Percentiles rank a stretch among this genome's conserved stretches.
phyloP scores from a whole-genome alignment of 2,329 filamentous ascomycete species.

The Aphanocladium album region DNA sequence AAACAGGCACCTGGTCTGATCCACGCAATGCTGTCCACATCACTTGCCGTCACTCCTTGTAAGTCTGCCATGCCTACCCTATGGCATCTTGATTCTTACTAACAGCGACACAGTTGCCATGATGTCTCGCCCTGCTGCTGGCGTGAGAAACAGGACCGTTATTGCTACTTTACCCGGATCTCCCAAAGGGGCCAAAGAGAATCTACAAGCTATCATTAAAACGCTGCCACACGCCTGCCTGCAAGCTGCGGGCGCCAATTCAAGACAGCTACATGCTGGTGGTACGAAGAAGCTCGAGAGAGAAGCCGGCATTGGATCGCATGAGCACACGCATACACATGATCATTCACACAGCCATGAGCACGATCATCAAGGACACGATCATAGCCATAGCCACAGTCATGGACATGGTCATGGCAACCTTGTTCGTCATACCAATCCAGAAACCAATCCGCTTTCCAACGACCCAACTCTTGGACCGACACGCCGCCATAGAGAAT shows the following conservation, averaged over 20 bases:
- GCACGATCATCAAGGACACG: slow-evolving; percentile 28
- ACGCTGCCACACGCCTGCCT: slow-evolving; percentile 93
- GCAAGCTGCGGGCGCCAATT: slow-evolving; percentile 80
- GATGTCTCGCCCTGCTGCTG: slow-evolving; percentile 92
- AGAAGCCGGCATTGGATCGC: slow-evolving; percentile 61
- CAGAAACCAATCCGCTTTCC: slow-evolving; percentile 51
- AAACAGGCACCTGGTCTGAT: slow-evolving; percentile 84
- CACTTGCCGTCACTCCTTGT: slow-evolving; percentile 85
- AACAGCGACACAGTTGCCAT: slow-evolving; percentile 66
- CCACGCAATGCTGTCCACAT: slow-evolving; percentile 90
- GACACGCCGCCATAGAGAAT: slow-evolving; percentile 72
- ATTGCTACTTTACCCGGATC: slow-evolving; percentile 90
- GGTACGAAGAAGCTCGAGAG: slow-evolving; percentile 79
- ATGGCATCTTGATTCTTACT: slow-evolving; percentile 17
- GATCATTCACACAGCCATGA: slow-evolving; percentile 16
- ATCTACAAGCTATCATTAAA: slow-evolving; percentile 81
- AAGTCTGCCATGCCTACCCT: slow-evolving; percentile 33
- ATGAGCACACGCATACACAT: slow-evolving; percentile 21
- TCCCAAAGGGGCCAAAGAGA: slow-evolving; percentile 91
- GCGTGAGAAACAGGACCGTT: slow-evolving; percentile 73
- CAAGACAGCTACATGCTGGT: slow-evolving; percentile 70
- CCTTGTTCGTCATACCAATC: slow-evolving; percentile 69
- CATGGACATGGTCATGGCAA: slow-evolving; percentile 53
- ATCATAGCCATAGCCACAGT: slow-evolving; percentile 32
- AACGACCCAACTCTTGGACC: slow-evolving; percentile 58